phyloP scores from a whole-genome alignment of 1,139 yeast genomes.

The Scheffersomyces segobiensis region DNA sequence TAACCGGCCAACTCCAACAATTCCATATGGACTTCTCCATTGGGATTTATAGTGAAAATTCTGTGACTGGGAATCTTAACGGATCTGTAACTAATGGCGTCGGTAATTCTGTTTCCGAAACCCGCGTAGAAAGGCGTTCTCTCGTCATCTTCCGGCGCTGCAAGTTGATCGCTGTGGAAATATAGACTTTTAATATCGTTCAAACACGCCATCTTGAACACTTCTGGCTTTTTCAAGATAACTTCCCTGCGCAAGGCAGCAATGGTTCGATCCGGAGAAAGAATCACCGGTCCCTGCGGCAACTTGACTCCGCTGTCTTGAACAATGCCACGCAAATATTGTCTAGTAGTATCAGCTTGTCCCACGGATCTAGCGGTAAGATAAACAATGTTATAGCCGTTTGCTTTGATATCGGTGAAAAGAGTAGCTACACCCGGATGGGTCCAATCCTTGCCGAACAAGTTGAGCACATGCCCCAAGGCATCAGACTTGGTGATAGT shows the following conservation, averaged over 20 bases:
- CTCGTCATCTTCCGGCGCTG: slow-evolving; percentile 26
- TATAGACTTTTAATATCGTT: slow-evolving; percentile 75
- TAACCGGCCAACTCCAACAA: slow-evolving; percentile 91
- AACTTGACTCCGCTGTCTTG: slow-evolving; percentile 70
- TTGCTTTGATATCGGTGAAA: slow-evolving; percentile 78
- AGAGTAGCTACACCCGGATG: slow-evolving; percentile 93
- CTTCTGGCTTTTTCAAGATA: slow-evolving; percentile 92
- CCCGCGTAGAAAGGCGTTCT: slow-evolving; percentile 94
- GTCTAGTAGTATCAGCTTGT: slow-evolving; percentile 89
- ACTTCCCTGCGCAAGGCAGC: slow-evolving; percentile 94
- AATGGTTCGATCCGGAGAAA: slow-evolving; percentile 95
- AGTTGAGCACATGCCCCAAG: slow-evolving; percentile 89
- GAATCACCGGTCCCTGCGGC: slow-evolving; percentile 91
- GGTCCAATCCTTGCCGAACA: slow-evolving; percentile 98
- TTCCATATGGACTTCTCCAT: slow-evolving; percentile 98
- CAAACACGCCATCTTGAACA: slow-evolving; percentile 96
- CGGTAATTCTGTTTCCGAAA: slow-evolving; percentile 95
- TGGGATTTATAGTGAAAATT: slow-evolving; percentile 93
- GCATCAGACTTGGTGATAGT: slow-evolving; percentile 98
- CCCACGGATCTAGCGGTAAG: slow-evolving; percentile 95
- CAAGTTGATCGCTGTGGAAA: slow-evolving; percentile 28
- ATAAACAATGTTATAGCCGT: slow-evolving; percentile 93
- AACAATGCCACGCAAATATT: slow-evolving; percentile 73
- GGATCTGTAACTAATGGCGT: slow-evolving; percentile 91
- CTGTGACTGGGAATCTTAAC: slow-evolving; percentile 94